Percentiles rank a stretch among this genome's conserved stretches.
Conservation (phyloP, 2,329 filamentous ascomycete species). For the Hypoxylon sp. region DNA sequence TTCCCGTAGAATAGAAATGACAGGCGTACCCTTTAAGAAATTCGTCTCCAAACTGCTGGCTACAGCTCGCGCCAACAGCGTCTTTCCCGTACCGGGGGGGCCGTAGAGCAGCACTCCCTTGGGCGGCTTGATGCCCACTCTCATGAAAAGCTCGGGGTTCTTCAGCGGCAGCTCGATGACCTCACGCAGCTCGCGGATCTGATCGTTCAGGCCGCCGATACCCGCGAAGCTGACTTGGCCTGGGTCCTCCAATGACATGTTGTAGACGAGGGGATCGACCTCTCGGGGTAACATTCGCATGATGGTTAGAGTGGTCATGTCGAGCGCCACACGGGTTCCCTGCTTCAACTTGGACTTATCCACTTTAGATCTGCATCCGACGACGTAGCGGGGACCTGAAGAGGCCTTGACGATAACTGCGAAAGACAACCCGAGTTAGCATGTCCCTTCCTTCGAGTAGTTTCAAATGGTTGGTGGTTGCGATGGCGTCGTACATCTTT, state of each 20-base stretch:
- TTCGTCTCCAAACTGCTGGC: slow-evolving; percentile 98
- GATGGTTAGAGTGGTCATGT: slow-evolving; percentile 99
- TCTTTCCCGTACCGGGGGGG: slow-evolving; percentile 97
- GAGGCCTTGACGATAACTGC: slow-evolving; percentile 98
- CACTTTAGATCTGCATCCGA: slow-evolving; percentile 98
- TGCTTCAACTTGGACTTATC: slow-evolving; percentile 98
- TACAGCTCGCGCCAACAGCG: slow-evolving; percentile 91
- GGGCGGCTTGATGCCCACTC: slow-evolving; percentile 98
- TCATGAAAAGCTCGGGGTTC: slow-evolving; percentile 96
- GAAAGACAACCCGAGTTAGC: slow-evolving; percentile 8
- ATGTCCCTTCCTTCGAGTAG: background rate
- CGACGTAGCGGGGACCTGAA: slow-evolving; percentile 96
- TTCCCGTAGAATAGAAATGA: slow-evolving; percentile 10
- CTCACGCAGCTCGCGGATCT: slow-evolving; percentile 96
- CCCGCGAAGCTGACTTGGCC: slow-evolving; percentile 98
- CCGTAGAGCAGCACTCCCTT: slow-evolving; percentile 98
- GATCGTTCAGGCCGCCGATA: slow-evolving; percentile 97
- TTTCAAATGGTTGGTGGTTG: background rate
- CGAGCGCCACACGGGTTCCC: slow-evolving; percentile 95
- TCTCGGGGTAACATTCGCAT: slow-evolving; percentile 99
- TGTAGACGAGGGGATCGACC: slow-evolving; percentile 98
- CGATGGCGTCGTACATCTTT: slow-evolving; percentile 81
- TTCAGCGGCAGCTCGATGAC: slow-evolving; percentile 98
- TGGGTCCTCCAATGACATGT: slow-evolving; percentile 99
- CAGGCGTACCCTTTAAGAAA: slow-evolving; percentile 87